Evolutionary conservation across 495 filamentous ascomycete species (phyloP).

Genomic region (Aspergillus indologenus): DNA sequence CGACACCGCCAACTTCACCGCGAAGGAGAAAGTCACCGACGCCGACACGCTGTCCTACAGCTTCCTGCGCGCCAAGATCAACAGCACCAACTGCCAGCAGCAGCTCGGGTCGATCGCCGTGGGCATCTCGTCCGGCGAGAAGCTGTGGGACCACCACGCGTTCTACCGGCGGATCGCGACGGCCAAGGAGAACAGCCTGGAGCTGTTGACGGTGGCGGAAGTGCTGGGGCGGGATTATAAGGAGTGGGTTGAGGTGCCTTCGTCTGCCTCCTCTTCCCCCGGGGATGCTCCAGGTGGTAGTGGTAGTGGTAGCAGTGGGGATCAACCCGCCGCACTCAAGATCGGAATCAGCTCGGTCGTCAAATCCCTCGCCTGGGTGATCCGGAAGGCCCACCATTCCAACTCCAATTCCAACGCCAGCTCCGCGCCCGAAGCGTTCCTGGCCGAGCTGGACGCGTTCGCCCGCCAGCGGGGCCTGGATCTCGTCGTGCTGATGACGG

Average conservation of each 20-base stretch:
- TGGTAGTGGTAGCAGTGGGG: no score
- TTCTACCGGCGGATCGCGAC: conserved; percentile 63
- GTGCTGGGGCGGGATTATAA: conserved; percentile 91
- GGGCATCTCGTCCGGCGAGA: no score
- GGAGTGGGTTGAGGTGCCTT: conserved; percentile 63
- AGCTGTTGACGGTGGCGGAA: conserved; percentile 63
- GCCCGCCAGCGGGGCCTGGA: conserved; percentile 56
- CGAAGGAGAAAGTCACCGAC: conserved; percentile 68
- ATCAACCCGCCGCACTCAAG: conserved; percentile 25
- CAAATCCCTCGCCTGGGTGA: conserved; percentile 60
- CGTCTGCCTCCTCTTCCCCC: conserved; percentile 1
- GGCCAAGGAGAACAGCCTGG: conserved; percentile 70
- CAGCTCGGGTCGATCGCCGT: no score
- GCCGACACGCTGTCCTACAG: conserved; percentile 62
- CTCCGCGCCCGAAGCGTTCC: conserved; percentile 45
- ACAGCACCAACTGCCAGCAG: conserved; percentile 6
- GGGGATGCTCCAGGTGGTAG: no score
- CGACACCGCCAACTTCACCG: conserved; percentile 74
- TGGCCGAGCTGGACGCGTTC: conserved; percentile 51
- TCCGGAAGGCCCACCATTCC: conserved; percentile 49
- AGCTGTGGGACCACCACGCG: conserved; percentile 38
- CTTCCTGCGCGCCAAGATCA: conserved; percentile 52
- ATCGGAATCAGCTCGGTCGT: conserved; percentile 77
- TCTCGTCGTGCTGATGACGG: conserved; percentile 76
- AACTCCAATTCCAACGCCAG: no score